These are phyloP conservation scores for Piper betle DNA, from an alignment of 164 flowering plant genomes.

Conservation along the genomic window DNA sequence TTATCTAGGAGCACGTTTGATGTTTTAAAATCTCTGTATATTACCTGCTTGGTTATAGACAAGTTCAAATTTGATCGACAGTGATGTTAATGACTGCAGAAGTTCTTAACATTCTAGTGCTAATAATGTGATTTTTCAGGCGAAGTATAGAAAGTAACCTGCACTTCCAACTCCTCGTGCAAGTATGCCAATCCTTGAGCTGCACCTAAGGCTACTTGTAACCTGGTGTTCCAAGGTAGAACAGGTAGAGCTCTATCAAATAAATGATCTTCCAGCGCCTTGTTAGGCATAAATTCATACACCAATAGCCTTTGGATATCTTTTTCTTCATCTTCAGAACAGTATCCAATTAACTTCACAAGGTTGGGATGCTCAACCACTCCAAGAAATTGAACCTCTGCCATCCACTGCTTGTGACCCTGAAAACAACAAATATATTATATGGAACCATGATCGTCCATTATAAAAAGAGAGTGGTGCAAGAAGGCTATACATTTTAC, in stretches of 20 bases:
- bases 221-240: slow-evolving; percentile 33
- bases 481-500: too few species aligned
- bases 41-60: slow-evolving; percentile 34
- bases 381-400: slow-evolving; percentile 50
- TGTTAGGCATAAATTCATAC: slow-evolving; percentile 41
- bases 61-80: not conserved
- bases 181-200: slow-evolving; percentile 14
- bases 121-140: too few species aligned
- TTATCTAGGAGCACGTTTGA: slow-evolving; percentile 79
- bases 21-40: slow-evolving; percentile 78
- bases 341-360: slow-evolving; percentile 45
- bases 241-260: slow-evolving; percentile 24
- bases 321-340: slow-evolving; percentile 39
- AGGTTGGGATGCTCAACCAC: slow-evolving; percentile 47
- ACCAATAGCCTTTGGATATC: slow-evolving; percentile 43
- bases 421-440: slow-evolving; percentile 1
- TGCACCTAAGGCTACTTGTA: slow-evolving; percentile 33
- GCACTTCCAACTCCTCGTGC: slow-evolving; percentile 35
- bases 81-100: too few species aligned
- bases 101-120: not conserved
- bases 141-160: slow-evolving; percentile 14
- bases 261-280: slow-evolving; percentile 39
- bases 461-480: too few species aligned
- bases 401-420: slow-evolving; percentile 50
- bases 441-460: too few species aligned